phyloP scores from a whole-genome alignment of 2,329 filamentous ascomycete genomes.

The Penicillium sp. region DNA sequence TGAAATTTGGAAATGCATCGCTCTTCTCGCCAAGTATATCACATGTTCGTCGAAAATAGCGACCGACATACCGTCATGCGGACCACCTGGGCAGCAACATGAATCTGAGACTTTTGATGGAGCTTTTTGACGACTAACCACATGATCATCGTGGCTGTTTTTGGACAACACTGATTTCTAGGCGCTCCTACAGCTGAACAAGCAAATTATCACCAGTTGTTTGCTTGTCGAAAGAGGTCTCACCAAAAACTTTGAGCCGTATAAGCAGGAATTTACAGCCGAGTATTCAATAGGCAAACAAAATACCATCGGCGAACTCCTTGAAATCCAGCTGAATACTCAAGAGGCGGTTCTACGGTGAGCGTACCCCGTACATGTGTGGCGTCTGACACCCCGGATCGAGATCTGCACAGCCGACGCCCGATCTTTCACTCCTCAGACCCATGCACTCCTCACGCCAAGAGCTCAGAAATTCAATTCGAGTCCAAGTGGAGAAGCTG shows the following conservation, averaged over 20 bases:
- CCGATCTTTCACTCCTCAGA: conserved; percentile 4
- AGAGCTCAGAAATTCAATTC: conserved; percentile 7
- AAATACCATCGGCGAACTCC: background rate
- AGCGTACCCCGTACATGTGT: background rate
- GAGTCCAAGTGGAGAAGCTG: conserved; percentile 15
- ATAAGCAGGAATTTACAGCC: background rate
- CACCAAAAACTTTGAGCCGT: no score
- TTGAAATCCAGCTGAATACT: background rate
- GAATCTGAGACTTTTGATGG: no score
- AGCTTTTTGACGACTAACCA: no score
- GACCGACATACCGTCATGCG: no score
- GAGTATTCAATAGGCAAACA: background rate
- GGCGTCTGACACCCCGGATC: background rate
- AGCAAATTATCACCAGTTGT: no score
- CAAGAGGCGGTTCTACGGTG: background rate
- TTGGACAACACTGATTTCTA: no score
- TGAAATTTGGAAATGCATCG: no score
- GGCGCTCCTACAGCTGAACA: no score
- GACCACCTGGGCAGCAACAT: no score
- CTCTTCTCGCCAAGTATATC: no score
- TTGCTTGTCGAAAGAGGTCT: background rate
- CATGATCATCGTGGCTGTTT: no score
- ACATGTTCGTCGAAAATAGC: no score
- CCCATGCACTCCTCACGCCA: conserved; percentile 15
- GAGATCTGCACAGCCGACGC: conserved; percentile 1